Base-by-base conservation (phyloP, 164 flowering plant genomes). In the Chloranthus sessilifolius region DNA sequence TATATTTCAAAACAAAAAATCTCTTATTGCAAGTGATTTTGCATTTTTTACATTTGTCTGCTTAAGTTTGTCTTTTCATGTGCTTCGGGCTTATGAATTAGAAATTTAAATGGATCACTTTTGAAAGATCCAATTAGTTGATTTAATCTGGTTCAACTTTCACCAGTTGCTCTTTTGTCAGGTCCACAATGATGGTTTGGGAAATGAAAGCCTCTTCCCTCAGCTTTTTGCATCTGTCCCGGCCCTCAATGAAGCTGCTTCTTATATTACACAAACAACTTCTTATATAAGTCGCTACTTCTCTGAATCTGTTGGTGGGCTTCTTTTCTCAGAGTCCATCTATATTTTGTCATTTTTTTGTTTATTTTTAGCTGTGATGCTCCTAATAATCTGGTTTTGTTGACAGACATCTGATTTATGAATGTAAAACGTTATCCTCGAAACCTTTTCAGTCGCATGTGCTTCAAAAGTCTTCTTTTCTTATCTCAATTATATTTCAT, bases 201-300 rank as follows among this genome's bases (percentile, higher is more conserved):
- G 68, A 39, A 75, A 60, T 52, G 78, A 76, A 56, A 70, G 76
- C 53, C 47, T 74, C 33, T 52, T 78, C 37, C 95, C 91, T 28
- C 91, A 79, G 59, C 56, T 85, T 29, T 81, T 92, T 65, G 64
- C 83, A 28, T 73, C 95, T 25, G 75, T 86, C 24, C 99, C 99
- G 16, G 60, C 85, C 41, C 73, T 92, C 16, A 71, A 74, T 59
- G 94, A 79, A 31, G 96, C 96, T 68, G 88, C 95, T 28, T 74
- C 84, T n/a, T 82, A 88, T 74, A 65, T 92, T 54, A 64, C 88
- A 26, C 81, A 88, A 57, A 82, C 91, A 46, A 86, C 94, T 44
- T 77, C 96, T 23, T 80, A 62, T 33, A 43, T 88, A 28, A 80
- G 80, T 16, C 60, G 85, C 10, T 88, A 95, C 63, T 83, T 91